Base-by-base conservation (phyloP, 2,329 filamentous ascomycete species). In the Lecanoromycetidae sp. region DNA sequence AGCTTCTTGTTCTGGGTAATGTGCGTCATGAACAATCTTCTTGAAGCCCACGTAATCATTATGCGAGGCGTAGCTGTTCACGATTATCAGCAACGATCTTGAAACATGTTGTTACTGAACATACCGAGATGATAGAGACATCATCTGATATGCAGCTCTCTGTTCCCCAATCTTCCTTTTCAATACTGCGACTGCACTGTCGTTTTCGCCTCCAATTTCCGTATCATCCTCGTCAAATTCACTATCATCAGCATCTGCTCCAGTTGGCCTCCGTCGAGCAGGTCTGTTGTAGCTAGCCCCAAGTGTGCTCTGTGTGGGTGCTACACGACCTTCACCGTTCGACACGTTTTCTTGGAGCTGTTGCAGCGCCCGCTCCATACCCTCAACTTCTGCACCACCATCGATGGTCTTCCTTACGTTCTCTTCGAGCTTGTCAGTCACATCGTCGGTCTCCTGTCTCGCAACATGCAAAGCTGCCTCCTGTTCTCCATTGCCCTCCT, bases 1-100 rank as follows among this genome's bases (percentile, higher is more conserved):
- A 1, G 70, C 70, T 3, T 71, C 65, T 43, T 75, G 67, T n/a
- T 69, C 69, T 1, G 67, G 68, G 52, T 77, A 65, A 40, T 70
- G 71, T 23, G 77, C 71, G 54, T 81, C 76, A 58, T 82, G 78
- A 3, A 81, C 67, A n/a, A 75, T 62, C 7, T 68, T 65, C 57
- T 77, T 76, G 67, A 82, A 84, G 19, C 68, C 67, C 39, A 70
- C 65, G 61, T 84, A 84, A 43, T 70, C 65, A 54, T 80, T 76
- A 57, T 82, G 69, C 7, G 67, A 63, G 4, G 74, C 68, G 58
- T 84, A 84, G 48, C 74, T 65, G 13, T 50, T 50, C 8, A 15
- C 22, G 7, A 15, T 8, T 22, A 4, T 25, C n/a, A 23, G 34
- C 3, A 52, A 55, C 40, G 20, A 50, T 49, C 53, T 62, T 64